These are phyloP conservation scores for Marasmius sp. DNA, from an alignment of 1,284 basidiomycete genomes.

Conservation along the genomic window DNA sequence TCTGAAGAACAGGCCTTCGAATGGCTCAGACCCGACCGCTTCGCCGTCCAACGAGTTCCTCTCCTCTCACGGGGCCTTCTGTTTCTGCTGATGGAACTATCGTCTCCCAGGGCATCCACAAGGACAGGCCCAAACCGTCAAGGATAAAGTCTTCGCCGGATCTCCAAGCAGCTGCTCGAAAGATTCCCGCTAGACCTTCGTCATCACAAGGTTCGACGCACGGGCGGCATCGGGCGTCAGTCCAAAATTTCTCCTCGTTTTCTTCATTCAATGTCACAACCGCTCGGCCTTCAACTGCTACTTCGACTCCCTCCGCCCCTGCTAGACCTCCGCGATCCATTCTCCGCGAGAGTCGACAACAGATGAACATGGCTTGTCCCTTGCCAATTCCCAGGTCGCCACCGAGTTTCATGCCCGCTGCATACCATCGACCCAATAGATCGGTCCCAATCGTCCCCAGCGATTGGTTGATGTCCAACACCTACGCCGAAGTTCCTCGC, in stretches of 20 bases:
- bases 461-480: not conserved
- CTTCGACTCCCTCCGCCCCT: not conserved
- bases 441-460: not conserved
- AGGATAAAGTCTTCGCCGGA: not conserved
- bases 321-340: not conserved
- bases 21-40: not conserved
- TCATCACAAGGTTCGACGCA: too few relatives aligned
- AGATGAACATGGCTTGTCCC: not conserved
- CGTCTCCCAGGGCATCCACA: not conserved
- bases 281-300: not conserved
- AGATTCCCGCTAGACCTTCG: too few relatives aligned
- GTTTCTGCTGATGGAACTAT: not conserved
- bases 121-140: not conserved
- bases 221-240: too few relatives aligned
- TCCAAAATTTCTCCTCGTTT: not conserved
- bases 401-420: not conserved
- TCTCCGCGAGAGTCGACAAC: not conserved
- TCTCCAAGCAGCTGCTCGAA: not conserved
- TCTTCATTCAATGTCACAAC: not conserved
- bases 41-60: not conserved
- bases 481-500: not conserved
- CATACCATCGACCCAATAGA: not conserved
- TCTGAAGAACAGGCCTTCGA: not conserved
- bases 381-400: not conserved
- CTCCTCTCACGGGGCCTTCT: not conserved